Percentiles rank a stretch among this genome's conserved stretches.
Evolutionary conservation across 2,329 filamentous ascomycete species (phyloP).

Genomic region (Calonectria pauciramosa): DNA sequence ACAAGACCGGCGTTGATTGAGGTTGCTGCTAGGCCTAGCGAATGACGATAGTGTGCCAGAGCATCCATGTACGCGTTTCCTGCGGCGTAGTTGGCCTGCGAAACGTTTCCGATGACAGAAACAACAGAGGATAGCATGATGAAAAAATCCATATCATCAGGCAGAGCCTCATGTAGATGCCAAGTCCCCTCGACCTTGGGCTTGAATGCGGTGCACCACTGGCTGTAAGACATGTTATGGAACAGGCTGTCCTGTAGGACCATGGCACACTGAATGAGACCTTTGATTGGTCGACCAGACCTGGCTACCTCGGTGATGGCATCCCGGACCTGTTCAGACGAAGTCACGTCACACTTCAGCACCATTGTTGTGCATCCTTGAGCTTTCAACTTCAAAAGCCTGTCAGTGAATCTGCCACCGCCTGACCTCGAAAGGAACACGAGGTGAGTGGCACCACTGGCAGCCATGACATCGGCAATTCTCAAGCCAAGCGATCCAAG

Average conservation of each 20-base stretch:
- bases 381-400: background rate
- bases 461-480: background rate
- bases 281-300: background rate
- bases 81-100: background rate
- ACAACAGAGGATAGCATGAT: background rate
- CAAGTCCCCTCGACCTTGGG: background rate
- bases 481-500: constrained; percentile 1
- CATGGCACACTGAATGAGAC: background rate
- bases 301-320: background rate
- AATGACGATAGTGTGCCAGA: background rate
- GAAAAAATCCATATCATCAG: background rate
- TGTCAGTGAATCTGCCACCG: background rate
- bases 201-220: background rate
- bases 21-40: background rate
- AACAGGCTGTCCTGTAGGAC: background rate
- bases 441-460: background rate
- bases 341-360: background rate
- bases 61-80: background rate
- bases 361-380: background rate
- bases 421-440: constrained; percentile 1
- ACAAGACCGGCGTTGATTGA: background rate
- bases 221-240: background rate
- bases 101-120: background rate
- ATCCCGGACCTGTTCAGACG: background rate
- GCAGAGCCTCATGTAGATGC: background rate